Conservation (phyloP, 306 rosid species). For the Neltuma alba region DNA sequence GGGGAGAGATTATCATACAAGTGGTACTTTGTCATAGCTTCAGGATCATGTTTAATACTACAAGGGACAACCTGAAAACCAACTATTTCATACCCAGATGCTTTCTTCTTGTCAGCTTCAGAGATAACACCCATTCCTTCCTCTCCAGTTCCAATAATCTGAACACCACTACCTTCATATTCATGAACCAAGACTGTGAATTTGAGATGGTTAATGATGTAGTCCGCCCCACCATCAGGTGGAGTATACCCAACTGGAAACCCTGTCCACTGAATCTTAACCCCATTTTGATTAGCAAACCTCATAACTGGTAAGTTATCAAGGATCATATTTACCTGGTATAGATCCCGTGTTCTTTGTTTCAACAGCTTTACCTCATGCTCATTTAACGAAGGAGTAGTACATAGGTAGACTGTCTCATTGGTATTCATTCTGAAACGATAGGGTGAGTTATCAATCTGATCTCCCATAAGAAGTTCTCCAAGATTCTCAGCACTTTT, state of each 20-base stretch:
- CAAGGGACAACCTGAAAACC: conserved; percentile 93
- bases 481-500: conserved; percentile 96
- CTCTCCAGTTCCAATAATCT: conserved; percentile 92
- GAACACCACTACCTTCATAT: conserved; percentile 80
- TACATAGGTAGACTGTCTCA: conserved; percentile 76
- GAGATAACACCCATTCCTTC: conserved; percentile 85
- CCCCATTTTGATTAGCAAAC: conserved; percentile 74
- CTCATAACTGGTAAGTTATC: conserved; percentile 95
- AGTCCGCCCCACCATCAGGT: conserved; percentile 62
- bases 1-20: conserved; percentile 45
- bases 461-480: conserved; percentile 93
- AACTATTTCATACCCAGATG: conserved; percentile 89
- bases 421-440: conserved; percentile 74
- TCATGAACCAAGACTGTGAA: conserved; percentile 88
- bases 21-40: conserved; percentile 53
- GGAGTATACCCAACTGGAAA: conserved; percentile 88
- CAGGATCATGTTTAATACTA: conserved; percentile 67
- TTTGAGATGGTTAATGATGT: conserved; percentile 87
- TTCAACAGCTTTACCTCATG: conserved; percentile 78
- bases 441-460: conserved; percentile 83
- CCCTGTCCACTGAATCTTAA: conserved; percentile 93
- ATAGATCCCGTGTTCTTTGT: conserved; percentile 88
- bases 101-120: conserved; percentile 70
- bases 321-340: conserved; percentile 94
- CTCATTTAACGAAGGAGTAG: conserved; percentile 63